phyloP scores from a whole-genome alignment of 768 basidiomycete species.

The Cystofilobasidium ferigula region DNA sequence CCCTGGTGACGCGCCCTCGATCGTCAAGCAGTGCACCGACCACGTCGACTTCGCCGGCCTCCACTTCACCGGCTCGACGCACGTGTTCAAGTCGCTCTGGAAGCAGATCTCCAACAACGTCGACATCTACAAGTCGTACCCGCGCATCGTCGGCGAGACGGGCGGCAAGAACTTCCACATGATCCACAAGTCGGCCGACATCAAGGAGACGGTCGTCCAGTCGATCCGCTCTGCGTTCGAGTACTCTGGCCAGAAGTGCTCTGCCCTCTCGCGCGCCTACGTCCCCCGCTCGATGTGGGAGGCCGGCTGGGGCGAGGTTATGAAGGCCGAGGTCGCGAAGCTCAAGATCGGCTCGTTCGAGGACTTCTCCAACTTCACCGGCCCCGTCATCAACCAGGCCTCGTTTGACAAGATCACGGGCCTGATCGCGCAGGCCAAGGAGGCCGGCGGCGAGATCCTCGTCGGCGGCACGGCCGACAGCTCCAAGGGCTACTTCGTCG shows the following conservation, averaged over 20 bases:
- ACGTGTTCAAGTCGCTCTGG: slow-evolving; percentile 91
- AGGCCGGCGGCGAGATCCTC: slow-evolving; percentile 76
- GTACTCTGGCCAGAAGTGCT: slow-evolving; percentile 97
- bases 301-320: slow-evolving; percentile 67
- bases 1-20: slow-evolving; percentile 43
- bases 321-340: slow-evolving; percentile 63
- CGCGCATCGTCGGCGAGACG: slow-evolving; percentile 93
- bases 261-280: slow-evolving; percentile 81
- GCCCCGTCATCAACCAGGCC: slow-evolving; percentile 84
- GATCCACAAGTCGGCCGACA: slow-evolving; percentile 73
- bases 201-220: slow-evolving; percentile 82
- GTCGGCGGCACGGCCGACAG: slow-evolving; percentile 77
- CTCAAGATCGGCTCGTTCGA: slow-evolving; percentile 71
- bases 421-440: slow-evolving; percentile 77
- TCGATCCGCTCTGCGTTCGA: slow-evolving; percentile 81
- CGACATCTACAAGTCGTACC: slow-evolving; percentile 77
- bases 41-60: slow-evolving; percentile 72
- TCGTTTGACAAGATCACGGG: slow-evolving; percentile 76
- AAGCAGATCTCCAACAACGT: slow-evolving; percentile 83
- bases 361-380: slow-evolving; percentile 79
- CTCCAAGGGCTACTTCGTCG: slow-evolving; percentile 83
- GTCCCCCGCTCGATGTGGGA: slow-evolving; percentile 78
- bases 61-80: slow-evolving; percentile 93
- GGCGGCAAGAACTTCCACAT: slow-evolving; percentile 95
- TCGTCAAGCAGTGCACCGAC: slow-evolving; percentile 71